A percentile compares a stretch with the other conserved stretches of the same genome.
Conservation (phyloP, 768 basidiomycete genomes). For the Panellus pusillus region DNA sequence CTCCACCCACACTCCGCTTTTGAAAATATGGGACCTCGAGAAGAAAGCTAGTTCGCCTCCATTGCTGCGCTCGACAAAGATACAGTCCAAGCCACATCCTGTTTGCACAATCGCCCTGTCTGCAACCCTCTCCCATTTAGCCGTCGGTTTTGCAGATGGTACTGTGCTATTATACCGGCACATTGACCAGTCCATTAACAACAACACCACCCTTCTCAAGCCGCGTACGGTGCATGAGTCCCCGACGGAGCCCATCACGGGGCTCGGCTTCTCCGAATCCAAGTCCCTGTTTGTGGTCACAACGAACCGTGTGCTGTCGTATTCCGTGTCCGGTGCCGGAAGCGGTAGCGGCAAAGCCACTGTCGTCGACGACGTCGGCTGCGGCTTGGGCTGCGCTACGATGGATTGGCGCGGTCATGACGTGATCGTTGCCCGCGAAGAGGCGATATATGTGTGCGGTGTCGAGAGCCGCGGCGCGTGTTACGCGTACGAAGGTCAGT, state of each 20-base stretch:
- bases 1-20: slow-evolving; percentile 57
- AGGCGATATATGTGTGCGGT: slow-evolving; percentile 87
- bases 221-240: slow-evolving; percentile 82
- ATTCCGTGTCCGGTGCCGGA: slow-evolving; percentile 71
- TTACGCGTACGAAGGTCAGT: slow-evolving; percentile 87
- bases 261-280: slow-evolving; percentile 82
- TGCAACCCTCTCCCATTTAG: slow-evolving; percentile 74
- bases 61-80: slow-evolving; percentile 72
- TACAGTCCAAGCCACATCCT: slow-evolving; percentile 80
- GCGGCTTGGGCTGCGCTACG: slow-evolving; percentile 78
- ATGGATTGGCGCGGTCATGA: slow-evolving; percentile 74
- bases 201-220: slow-evolving; percentile 82
- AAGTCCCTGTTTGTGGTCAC: slow-evolving; percentile 86
- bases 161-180: slow-evolving; percentile 90
- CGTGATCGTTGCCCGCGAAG: slow-evolving; percentile 85
- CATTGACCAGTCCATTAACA: slow-evolving; percentile 83
- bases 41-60: slow-evolving; percentile 61
- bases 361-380: slow-evolving; percentile 85
- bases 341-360: slow-evolving; percentile 60
- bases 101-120: slow-evolving; percentile 84
- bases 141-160: slow-evolving; percentile 93
- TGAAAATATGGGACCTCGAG: slow-evolving; percentile 90
- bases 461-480: slow-evolving; percentile 80
- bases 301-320: slow-evolving; percentile 74
- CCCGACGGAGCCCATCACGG: slow-evolving; percentile 86